These are phyloP conservation scores for Plasmodium yoelii DNA, from an alignment of 169 alveolate genomes.

Conservation along the genomic window DNA sequence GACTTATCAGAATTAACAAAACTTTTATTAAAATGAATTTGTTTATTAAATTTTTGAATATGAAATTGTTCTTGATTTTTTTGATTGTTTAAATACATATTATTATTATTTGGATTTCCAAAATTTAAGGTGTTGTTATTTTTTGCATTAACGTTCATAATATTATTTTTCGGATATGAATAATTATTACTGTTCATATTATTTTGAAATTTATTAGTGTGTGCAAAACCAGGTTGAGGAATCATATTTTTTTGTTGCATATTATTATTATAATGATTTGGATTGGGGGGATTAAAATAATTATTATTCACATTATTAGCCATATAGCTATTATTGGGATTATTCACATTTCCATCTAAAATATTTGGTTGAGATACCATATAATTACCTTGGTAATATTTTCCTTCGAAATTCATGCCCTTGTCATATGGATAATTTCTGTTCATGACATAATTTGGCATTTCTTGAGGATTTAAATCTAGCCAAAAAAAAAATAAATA, in stretches of 20 bases:
- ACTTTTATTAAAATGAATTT: background rate
- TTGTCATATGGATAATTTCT: slow-evolving; percentile 1
- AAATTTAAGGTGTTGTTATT: background rate
- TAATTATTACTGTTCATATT: slow-evolving; percentile 14
- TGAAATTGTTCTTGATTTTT: background rate
- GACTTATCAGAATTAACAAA: background rate
- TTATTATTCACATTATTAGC: slow-evolving; percentile 10
- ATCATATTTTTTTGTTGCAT: slow-evolving; percentile 15
- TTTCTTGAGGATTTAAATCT: slow-evolving; percentile 12
- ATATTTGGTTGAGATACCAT: background rate
- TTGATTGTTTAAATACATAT: background rate
- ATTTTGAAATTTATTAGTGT: slow-evolving; percentile 39
- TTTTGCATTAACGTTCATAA: slow-evolving; percentile 17
- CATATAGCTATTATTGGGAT: background rate
- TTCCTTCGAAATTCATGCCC: slow-evolving; percentile 2
- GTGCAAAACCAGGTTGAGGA: slow-evolving; percentile 14
- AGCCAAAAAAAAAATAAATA: background rate
- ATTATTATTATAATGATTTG: slow-evolving; percentile 9
- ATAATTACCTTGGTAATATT: slow-evolving; percentile 36
- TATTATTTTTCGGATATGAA: slow-evolving; percentile 17
- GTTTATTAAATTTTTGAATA: slow-evolving; percentile 1
- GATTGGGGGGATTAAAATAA: slow-evolving; percentile 8
- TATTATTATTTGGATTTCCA: slow-evolving; percentile 10
- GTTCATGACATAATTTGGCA: slow-evolving; percentile 30
- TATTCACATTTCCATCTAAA: slow-evolving; percentile 2